phyloP scores from a whole-genome alignment of 495 filamentous ascomycete genomes.

The Cudoniella acicularis region DNA sequence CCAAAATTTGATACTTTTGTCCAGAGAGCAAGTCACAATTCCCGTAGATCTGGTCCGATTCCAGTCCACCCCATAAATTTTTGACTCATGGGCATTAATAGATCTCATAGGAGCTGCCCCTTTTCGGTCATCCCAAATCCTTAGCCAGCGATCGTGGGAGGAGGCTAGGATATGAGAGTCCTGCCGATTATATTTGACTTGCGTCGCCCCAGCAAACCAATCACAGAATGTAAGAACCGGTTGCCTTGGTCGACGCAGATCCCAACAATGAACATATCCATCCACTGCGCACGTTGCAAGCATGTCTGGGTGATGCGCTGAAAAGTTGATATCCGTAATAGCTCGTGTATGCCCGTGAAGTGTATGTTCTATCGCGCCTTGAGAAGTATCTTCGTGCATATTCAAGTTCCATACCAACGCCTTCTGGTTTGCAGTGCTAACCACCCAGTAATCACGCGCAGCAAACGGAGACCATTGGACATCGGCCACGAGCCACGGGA shows the following conservation, averaged over 20 bases:
- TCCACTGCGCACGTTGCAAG: constrained; percentile 91
- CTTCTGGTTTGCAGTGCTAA: constrained; percentile 90
- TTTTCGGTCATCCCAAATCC: constrained; percentile 88
- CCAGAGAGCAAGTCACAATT: constrained; percentile 83
- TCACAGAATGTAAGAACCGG: constrained; percentile 82
- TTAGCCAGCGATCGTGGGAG: constrained; percentile 79
- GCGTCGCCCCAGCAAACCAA: constrained; percentile 92
- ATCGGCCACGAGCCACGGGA: constrained; percentile 95
- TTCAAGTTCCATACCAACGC: constrained; percentile 93
- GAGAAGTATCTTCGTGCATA: constrained; percentile 65
- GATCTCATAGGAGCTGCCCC: constrained; percentile 74
- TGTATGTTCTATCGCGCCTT: constrained; percentile 76
- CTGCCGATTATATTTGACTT: constrained; percentile 93
- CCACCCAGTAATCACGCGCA: constrained; percentile 85
- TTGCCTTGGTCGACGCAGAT: constrained; percentile 70
- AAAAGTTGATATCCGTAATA: constrained; percentile 97
- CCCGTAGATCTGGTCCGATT: constrained; percentile 68
- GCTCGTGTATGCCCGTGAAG: constrained; percentile 84
- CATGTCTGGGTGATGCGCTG: constrained; percentile 83
- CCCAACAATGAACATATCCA: constrained; percentile 92
- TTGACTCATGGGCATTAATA: constrained; percentile 87
- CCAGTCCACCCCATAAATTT: constrained; percentile 97
- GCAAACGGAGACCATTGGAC: constrained; percentile 98
- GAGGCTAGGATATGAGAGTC: constrained; percentile 82
- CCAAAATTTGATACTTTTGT: constrained; percentile 94